Evolutionary conservation across 768 basidiomycete species (phyloP), one percentile per base, ranked within the genome.

Genomic region (Cystoderma amianthinum): DNA sequence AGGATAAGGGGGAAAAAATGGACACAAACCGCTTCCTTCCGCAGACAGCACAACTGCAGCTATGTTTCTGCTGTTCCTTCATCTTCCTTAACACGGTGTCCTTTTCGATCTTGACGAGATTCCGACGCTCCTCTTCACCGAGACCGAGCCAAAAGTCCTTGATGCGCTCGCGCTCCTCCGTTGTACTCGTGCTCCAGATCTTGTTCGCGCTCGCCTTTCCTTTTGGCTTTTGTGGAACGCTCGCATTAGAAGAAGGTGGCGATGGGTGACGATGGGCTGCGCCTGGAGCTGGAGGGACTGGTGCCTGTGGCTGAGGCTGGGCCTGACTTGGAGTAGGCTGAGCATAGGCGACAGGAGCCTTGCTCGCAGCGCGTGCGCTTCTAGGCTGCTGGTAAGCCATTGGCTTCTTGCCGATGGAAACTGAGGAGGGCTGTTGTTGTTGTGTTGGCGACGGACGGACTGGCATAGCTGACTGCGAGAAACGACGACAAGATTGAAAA

Each of bases 1-100:
- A 47, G 38, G 49, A 59, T 49, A 44, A 45, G 52, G 48, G 56
- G n/a, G n/a, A 51, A 52, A 44, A 50, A 61, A 60, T 44, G 46
- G 49, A 53, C 53, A 78, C 86, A 47, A 55, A 88, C 89, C 95
- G 85, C 75, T 99, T 99, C 60, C 95, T 71, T 42, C 94, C 92
- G 69, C 95, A 95, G 23, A 97, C 89, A 28, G 94, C 92, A 69
- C 95, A 95, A 46, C 82, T 82, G 59, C 96, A 99, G 46, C 82
- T 85, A 59, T 97, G 92, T 57, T 89, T 86, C 76, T 97, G 93
- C 70, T 97, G 90, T 64, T 99, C 96, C 72, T 98, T 98, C 93
- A 99, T 99, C 79, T 98, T 98, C 65, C 79, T 80, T 44, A 98
- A 68, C 21, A 98, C 95, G 18, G 92, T 91, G 60, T 97, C 94